Evolutionary conservation across 345 rosid species (phyloP).

Genomic region (Eucalyptus camaldulensis): DNA sequence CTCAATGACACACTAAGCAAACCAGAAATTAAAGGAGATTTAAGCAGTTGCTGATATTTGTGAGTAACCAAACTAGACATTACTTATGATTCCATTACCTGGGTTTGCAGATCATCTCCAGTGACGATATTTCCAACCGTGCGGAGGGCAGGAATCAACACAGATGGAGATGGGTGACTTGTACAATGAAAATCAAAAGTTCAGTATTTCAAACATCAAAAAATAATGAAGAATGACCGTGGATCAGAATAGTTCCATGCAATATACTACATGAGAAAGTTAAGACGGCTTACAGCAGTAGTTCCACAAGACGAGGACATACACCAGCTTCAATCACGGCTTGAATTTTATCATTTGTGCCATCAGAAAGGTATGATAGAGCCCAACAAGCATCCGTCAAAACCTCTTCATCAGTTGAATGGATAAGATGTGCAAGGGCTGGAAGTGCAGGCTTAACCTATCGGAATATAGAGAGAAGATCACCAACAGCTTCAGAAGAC

Average conservation of each 20-base stretch:
- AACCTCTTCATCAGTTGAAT: conserved; percentile 38
- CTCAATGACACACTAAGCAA: conserved; percentile 18
- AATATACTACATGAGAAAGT: neutral
- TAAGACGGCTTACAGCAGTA: conserved; percentile 11
- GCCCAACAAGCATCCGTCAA: conserved; percentile 50
- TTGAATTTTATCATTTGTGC: conserved; percentile 38
- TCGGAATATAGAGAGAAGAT: neutral
- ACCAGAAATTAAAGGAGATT: neutral
- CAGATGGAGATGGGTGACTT: conserved; percentile 34
- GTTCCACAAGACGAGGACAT: conserved; percentile 33
- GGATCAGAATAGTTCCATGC: neutral
- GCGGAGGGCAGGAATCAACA: conserved; percentile 39
- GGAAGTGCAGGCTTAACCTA: conserved; percentile 43
- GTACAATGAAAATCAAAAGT: neutral
- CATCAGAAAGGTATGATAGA: conserved; percentile 37
- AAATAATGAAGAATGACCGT: neutral
- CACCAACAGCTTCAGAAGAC: neutral
- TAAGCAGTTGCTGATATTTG: neutral
- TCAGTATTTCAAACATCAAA: neutral
- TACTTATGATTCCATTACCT: neutral
- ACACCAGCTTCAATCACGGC: conserved; percentile 37
- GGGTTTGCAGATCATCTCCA: conserved; percentile 35
- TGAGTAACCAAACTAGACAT: neutral
- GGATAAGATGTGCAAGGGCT: conserved; percentile 30
- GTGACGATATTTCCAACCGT: conserved; percentile 41